phyloP scores from a whole-genome alignment of 805 yeast genomes.

The Schizosaccharomyces pombe region ASM294v3 CU329670.1:3304501-3305000 shows the following conservation, averaged over 20 bases:
- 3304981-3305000: slow-evolving; percentile 73
- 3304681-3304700: slow-evolving; percentile 74
- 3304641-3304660: slow-evolving; percentile 97
- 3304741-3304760: slow-evolving; percentile 98
- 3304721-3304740: slow-evolving; percentile 91
- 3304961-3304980: slow-evolving; percentile 62
- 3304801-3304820: slow-evolving; percentile 98
- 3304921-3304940: slow-evolving; percentile 82
- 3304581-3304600: slow-evolving; percentile 95
- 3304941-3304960: slow-evolving; percentile 98
- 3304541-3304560: slow-evolving; percentile 89
- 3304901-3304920: slow-evolving; percentile 92
- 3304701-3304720: slow-evolving; percentile 76
- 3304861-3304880: slow-evolving; percentile 94
- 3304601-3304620: slow-evolving; percentile 69
- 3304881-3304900: slow-evolving; percentile 91
- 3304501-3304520: slow-evolving; percentile 98
- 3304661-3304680: slow-evolving; percentile 93
- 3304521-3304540: slow-evolving; percentile 97
- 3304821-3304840: slow-evolving; percentile 99
- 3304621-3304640: slow-evolving; percentile 73
- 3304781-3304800: slow-evolving; percentile 80
- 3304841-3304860: slow-evolving; percentile 84
- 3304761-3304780: slow-evolving; percentile 71
- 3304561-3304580: slow-evolving; percentile 98